Evolutionary conservation across 2,329 filamentous ascomycete species (phyloP).

Genomic region (Stemphylium lycopersici): DNA sequence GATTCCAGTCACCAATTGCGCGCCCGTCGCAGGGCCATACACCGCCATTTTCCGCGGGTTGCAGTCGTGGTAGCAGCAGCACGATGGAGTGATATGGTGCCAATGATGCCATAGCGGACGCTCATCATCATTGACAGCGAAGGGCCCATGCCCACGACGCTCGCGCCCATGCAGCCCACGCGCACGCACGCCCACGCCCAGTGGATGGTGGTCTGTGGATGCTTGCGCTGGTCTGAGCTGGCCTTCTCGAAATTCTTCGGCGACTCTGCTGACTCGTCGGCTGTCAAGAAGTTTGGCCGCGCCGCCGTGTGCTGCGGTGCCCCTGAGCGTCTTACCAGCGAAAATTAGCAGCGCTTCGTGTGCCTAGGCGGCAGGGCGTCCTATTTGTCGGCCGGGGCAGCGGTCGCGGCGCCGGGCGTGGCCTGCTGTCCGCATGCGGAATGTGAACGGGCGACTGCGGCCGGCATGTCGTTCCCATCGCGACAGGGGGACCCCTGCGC

Average conservation of each 20-base stretch:
- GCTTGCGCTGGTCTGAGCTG: constrained; percentile 15
- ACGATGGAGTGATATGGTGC: constrained; percentile 33
- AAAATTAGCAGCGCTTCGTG: constrained; percentile 13
- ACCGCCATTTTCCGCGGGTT: constrained; percentile 41
- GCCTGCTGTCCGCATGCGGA: constrained; percentile 28
- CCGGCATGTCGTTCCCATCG: constrained; percentile 38
- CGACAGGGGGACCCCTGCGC: constrained; percentile 19
- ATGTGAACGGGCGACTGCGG: constrained; percentile 31
- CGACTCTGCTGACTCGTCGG: constrained; percentile 40
- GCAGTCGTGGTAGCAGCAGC: constrained; percentile 18
- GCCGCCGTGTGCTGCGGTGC: constrained; percentile 16
- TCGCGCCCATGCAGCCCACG: neutral
- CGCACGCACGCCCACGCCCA: neutral
- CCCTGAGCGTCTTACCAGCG: constrained; percentile 30
- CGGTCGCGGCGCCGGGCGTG: constrained; percentile 23
- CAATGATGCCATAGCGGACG: constrained; percentile 25
- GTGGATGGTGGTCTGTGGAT: constrained; percentile 5
- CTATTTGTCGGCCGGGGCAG: constrained; percentile 43
- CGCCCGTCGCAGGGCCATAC: constrained; percentile 15
- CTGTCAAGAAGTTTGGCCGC: constrained; percentile 23
- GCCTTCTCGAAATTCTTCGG: constrained; percentile 35
- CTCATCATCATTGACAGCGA: constrained; percentile 22
- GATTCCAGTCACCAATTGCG: neutral
- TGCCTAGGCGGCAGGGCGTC: constrained; percentile 23
- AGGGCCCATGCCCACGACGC: neutral